A percentile compares a stretch with the other conserved stretches of the same genome.
These are phyloP conservation scores for Cyberlindnera lachancei DNA, from an alignment of 805 yeast genomes.

Conservation along the genomic window DNA sequence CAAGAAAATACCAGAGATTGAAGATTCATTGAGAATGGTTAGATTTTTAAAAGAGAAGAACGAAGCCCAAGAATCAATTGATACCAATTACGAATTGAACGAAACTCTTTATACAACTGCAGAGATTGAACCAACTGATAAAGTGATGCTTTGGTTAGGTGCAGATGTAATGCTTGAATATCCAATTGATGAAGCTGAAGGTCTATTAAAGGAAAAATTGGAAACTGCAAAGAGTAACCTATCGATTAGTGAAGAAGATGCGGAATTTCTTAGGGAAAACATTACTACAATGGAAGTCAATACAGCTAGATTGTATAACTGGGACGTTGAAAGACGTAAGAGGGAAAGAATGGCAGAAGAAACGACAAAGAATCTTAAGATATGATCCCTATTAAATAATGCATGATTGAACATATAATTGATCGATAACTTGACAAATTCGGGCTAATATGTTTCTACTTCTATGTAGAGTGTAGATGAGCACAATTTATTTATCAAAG, in stretches of 20 bases:
- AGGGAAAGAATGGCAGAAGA: constrained; percentile 35
- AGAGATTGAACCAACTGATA: constrained; percentile 49
- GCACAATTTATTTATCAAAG: no score
- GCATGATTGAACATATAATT: no score
- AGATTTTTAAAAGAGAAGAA: constrained; percentile 46
- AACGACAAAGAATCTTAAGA: constrained; percentile 29
- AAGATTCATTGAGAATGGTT: constrained; percentile 74
- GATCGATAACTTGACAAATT: no score
- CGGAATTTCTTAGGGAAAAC: constrained; percentile 77
- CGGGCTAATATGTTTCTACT: no score
- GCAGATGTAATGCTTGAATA: constrained; percentile 97
- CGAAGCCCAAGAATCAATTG: constrained; percentile 36
- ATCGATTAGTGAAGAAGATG: constrained; percentile 66
- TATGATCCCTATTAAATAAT: no score
- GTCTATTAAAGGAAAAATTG: constrained; percentile 55
- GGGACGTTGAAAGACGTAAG: constrained; percentile 76
- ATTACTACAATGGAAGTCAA: constrained; percentile 98
- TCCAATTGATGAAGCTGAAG: constrained; percentile 81
- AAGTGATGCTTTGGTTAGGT: constrained; percentile 91
- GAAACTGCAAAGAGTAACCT: constrained; percentile 53
- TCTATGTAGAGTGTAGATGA: no score
- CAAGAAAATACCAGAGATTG: constrained; percentile 84
- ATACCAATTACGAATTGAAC: constrained; percentile 83
- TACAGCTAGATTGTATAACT: constrained; percentile 84
- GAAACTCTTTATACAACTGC: constrained; percentile 91